Percentiles rank a stretch among this genome's conserved stretches.
These are phyloP conservation scores for Kodamaea fukazawae DNA, from an alignment of 805 yeast genomes.

Conservation along the genomic window DNA sequence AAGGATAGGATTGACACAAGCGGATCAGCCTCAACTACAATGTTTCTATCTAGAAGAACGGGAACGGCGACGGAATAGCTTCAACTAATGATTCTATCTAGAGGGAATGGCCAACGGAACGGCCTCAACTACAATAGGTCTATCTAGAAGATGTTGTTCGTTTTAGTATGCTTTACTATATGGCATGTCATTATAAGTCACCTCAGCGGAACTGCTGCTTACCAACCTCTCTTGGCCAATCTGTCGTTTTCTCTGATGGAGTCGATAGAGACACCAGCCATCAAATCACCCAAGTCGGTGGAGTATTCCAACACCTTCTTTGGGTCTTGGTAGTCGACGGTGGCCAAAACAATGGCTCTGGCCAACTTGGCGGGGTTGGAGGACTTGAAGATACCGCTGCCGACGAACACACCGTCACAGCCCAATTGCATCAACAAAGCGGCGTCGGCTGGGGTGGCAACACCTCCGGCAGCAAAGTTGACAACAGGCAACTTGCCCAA, in stretches of 20 bases:
- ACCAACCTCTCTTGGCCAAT: constrained; percentile 55
- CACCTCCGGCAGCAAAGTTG: constrained; percentile 86
- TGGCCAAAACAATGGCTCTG: constrained; percentile 75
- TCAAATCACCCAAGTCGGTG: constrained; percentile 69
- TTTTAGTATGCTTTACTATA: too few species aligned
- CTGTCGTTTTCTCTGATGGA: constrained; percentile 45
- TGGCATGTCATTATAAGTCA: too few species aligned
- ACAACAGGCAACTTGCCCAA: constrained; percentile 68
- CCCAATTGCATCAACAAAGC: constrained; percentile 80
- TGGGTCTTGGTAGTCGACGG: constrained; percentile 66
- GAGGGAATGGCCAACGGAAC: too few species aligned
- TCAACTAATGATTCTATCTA: too few species aligned
- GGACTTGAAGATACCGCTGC: constrained; percentile 77
- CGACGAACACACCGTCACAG: constrained; percentile 77
- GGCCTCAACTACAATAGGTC: too few species aligned
- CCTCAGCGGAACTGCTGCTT: constrained; percentile 8
- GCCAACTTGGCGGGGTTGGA: constrained; percentile 72
- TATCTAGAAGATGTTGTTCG: too few species aligned
- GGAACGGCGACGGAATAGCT: too few species aligned
- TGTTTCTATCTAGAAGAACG: too few species aligned
- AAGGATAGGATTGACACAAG: too few species aligned
- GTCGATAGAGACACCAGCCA: constrained; percentile 68
- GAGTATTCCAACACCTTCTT: constrained; percentile 59
- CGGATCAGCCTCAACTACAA: too few species aligned
- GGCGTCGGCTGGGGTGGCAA: constrained; percentile 86